Percentiles rank a stretch among this genome's conserved stretches.
Conservation (phyloP, 2,329 filamentous ascomycete genomes). For the Diatrype stigma region DNA sequence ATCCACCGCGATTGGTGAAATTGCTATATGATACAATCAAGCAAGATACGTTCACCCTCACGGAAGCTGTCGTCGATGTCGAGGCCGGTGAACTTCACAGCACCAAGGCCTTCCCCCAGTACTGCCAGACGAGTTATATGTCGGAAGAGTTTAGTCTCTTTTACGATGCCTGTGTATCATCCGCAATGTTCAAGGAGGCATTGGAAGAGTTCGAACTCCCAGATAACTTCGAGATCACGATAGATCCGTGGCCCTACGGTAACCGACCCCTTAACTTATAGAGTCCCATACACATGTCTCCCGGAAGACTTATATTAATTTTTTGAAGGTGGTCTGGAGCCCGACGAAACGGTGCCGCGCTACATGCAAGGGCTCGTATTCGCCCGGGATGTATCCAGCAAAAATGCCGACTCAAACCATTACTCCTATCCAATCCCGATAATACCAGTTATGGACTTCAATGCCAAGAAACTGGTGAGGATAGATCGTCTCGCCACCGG, state of each 20-base stretch:
- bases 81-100: slow-evolving; percentile 25
- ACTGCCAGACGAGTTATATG: slow-evolving; percentile 35
- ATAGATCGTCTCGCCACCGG: slow-evolving; percentile 54
- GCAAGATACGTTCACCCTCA: slow-evolving; percentile 27
- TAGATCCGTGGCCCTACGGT: slow-evolving; percentile 65
- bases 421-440: slow-evolving; percentile 59
- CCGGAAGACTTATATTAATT: neutral
- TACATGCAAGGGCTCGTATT: slow-evolving; percentile 49
- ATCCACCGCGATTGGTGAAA: slow-evolving; percentile 37
- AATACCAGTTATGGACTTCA: slow-evolving; percentile 55
- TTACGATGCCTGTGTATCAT: slow-evolving; percentile 36
- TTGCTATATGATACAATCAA: slow-evolving; percentile 41
- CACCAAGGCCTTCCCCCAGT: slow-evolving; percentile 21
- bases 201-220: slow-evolving; percentile 44
- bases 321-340: slow-evolving; percentile 30
- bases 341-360: slow-evolving; percentile 34
- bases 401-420: slow-evolving; percentile 55
- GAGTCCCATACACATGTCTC: neutral
- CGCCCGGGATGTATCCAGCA: slow-evolving; percentile 36
- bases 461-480: slow-evolving; percentile 50
- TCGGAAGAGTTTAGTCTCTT: slow-evolving; percentile 37
- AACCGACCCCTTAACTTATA: neutral
- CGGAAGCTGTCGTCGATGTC: slow-evolving; percentile 36
- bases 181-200: slow-evolving; percentile 42
- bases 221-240: slow-evolving; percentile 37